phyloP scores from a whole-genome alignment of 805 yeast genomes.

The Kazachstania martiniae region DNA sequence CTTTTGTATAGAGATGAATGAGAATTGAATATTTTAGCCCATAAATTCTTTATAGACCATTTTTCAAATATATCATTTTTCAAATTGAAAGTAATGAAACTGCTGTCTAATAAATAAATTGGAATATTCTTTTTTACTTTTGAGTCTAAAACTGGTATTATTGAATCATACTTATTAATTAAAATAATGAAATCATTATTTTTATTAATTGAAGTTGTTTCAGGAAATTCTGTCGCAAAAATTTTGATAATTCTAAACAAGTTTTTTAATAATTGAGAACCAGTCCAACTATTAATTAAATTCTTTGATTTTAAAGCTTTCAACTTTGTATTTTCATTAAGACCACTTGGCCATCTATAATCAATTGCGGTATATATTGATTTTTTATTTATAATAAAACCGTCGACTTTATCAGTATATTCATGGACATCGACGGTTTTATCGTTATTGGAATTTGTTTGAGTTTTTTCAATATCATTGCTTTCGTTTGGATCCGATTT shows the following conservation, averaged over 20 bases:
- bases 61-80: slow-evolving; percentile 8
- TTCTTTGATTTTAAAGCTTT: slow-evolving; percentile 10
- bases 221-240: slow-evolving; percentile 16
- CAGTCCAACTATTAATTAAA: slow-evolving; percentile 17
- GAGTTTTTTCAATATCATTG: no score
- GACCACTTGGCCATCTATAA: slow-evolving; percentile 24
- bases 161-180: no score
- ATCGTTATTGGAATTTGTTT: slow-evolving; percentile 3
- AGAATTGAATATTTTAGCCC: slow-evolving; percentile 23
- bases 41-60: slow-evolving; percentile 18
- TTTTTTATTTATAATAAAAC: slow-evolving; percentile 10
- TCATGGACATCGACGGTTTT: slow-evolving; percentile 17
- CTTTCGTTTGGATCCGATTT: not conserved
- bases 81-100: no score
- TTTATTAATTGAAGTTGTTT: slow-evolving; percentile 15
- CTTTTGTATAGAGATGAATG: slow-evolving; percentile 9
- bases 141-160: no score
- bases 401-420: slow-evolving; percentile 15
- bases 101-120: no score
- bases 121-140: no score
- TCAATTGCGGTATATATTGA: slow-evolving; percentile 11
- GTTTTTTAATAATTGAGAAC: slow-evolving; percentile 12
- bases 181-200: slow-evolving; percentile 12
- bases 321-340: slow-evolving; percentile 14
- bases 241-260: slow-evolving; percentile 13